These are phyloP conservation scores for Spergularia marina DNA, from an alignment of 148 eudicot species.

Conservation along the genomic window DNA sequence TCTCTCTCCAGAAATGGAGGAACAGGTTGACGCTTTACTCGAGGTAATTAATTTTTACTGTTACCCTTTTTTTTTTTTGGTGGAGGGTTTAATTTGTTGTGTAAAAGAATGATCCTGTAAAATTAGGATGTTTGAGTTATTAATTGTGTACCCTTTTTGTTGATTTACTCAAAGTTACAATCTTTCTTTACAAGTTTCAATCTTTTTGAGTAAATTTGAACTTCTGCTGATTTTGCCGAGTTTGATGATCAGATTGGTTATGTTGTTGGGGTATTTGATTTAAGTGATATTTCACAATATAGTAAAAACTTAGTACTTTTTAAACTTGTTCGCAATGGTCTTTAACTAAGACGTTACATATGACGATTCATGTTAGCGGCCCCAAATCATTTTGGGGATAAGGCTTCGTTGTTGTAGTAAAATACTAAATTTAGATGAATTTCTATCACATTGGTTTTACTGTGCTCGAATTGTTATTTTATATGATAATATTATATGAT, in stretches of 20 bases:
- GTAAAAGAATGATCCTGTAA: background rate
- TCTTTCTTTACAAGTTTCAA: background rate
- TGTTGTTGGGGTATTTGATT: background rate
- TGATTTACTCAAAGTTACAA: background rate
- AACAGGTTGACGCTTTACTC: conserved; percentile 21
- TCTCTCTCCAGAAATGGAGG: conserved; percentile 18
- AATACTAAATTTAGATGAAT: background rate
- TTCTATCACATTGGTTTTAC: background rate
- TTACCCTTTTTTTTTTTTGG: background rate
- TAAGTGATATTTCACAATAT: too few relatives aligned
- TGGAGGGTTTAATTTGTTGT: background rate
- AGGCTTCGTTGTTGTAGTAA: too few relatives aligned
- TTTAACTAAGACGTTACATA: too few relatives aligned
- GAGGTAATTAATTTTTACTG: conserved; percentile 15
- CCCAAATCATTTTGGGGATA: too few relatives aligned
- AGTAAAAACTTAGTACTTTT: too few relatives aligned
- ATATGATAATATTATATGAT: background rate
- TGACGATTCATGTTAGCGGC: too few relatives aligned
- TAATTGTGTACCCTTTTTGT: background rate
- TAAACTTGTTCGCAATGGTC: too few relatives aligned
- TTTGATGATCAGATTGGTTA: background rate
- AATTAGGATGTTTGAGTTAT: background rate
- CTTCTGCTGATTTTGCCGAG: too few relatives aligned
- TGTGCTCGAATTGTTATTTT: background rate
- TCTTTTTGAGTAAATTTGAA: background rate